phyloP scores from a whole-genome alignment of 805 yeast species.

The Kuraishia ogatae region DNA sequence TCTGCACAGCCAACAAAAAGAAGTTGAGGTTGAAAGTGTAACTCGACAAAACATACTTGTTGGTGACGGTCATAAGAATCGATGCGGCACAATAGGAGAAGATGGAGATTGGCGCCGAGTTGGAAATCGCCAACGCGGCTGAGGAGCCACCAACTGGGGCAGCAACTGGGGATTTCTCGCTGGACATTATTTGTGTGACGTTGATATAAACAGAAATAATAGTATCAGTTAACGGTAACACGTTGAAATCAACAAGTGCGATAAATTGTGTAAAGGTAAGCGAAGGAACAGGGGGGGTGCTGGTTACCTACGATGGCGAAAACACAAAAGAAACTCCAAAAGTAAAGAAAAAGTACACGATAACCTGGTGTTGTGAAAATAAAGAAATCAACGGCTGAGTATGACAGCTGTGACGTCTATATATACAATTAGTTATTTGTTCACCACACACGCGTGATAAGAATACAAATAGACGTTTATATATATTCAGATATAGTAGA shows the following conservation, averaged over 20 bases:
- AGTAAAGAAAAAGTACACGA: neutral
- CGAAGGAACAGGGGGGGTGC: neutral
- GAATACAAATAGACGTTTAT: neutral
- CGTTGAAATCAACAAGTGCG: constrained; percentile 4
- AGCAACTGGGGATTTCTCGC: constrained; percentile 16
- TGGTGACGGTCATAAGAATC: constrained; percentile 94
- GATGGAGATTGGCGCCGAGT: constrained; percentile 62
- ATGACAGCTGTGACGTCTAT: too few relatives aligned
- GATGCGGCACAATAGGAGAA: constrained; percentile 87
- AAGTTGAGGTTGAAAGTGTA: constrained; percentile 72
- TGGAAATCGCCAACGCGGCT: constrained; percentile 23
- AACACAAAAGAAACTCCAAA: neutral
- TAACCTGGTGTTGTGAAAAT: neutral
- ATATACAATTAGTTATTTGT: too few relatives aligned
- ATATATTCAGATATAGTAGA: neutral
- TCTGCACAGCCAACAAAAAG: constrained; percentile 82
- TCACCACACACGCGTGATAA: neutral
- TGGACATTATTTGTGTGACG: constrained; percentile 5
- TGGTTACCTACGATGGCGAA: neutral
- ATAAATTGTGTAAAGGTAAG: constrained; percentile 1
- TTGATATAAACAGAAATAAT: too few relatives aligned
- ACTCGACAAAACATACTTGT: constrained; percentile 85
- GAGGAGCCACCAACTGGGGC: constrained; percentile 13
- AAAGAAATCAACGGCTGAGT: too few relatives aligned
- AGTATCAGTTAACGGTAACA: neutral